phyloP scores from a whole-genome alignment of 1,284 basidiomycete genomes.

The Amylostereum areolatum region DNA sequence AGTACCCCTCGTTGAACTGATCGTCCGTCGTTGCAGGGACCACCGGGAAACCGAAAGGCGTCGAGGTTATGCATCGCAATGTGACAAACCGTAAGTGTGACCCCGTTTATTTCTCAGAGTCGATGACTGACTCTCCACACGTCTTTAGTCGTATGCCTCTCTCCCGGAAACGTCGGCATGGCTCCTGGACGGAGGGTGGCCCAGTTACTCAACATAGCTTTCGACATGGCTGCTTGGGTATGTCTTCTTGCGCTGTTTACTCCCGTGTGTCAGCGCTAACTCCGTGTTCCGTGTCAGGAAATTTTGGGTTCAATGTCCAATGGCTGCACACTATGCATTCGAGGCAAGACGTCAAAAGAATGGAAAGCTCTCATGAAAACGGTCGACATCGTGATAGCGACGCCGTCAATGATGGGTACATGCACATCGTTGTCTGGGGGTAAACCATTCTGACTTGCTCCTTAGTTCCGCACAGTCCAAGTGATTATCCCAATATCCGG shows the following conservation, averaged over 20 bases:
- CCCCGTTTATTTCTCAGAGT: neutral
- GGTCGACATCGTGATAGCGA: constrained; percentile 51
- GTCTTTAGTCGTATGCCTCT: constrained; percentile 40
- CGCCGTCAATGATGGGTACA: constrained; percentile 42
- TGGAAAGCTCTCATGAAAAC: constrained; percentile 52
- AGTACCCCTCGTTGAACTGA: constrained; percentile 1
- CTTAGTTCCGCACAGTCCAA: constrained; percentile 41
- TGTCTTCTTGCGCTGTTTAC: neutral
- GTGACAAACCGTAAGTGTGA: constrained; percentile 45
- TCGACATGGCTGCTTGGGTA: constrained; percentile 61
- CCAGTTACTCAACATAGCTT: constrained; percentile 54
- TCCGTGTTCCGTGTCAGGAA: constrained; percentile 32
- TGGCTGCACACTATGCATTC: constrained; percentile 48
- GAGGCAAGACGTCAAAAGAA: constrained; percentile 49
- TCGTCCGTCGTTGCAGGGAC: constrained; percentile 33
- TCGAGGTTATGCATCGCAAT: constrained; percentile 51
- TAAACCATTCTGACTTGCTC: neutral
- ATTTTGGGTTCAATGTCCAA: constrained; percentile 51
- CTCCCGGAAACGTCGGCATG: constrained; percentile 53
- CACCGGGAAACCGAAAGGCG: constrained; percentile 53
- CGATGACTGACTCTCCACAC: constrained; percentile 6
- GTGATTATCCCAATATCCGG: constrained; percentile 52
- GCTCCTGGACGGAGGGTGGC: constrained; percentile 44
- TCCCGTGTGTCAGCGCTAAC: neutral
- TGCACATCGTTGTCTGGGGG: neutral